Base-by-base conservation (phyloP, 768 basidiomycete species). In the Mycena epipterygia region DNA sequence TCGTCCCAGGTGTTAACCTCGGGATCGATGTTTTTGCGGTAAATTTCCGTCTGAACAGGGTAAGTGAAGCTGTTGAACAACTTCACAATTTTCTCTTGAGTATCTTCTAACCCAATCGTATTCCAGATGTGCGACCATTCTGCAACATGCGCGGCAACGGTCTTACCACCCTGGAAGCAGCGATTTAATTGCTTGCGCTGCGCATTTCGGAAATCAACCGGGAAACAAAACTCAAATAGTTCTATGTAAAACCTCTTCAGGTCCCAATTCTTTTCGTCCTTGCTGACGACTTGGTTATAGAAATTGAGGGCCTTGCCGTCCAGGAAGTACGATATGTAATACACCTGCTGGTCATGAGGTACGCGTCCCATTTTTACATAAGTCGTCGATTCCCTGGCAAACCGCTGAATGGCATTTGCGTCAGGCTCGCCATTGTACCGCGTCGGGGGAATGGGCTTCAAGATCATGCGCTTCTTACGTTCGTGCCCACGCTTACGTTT, bases 151-250 rank as follows among this genome's bases (percentile, higher is more conserved):
- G 75, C 75, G 0, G 71, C 57, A 0, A 82, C 75, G 0, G 52
- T 70, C 23, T 63, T 60, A 3, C 19, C 16, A 19, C 52, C 35
- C 29, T 72, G 71, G 37, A 35, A 49, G n/a, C 61, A 65, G 7
- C 41, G 48, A n/a, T 60, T 48, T 13, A 71, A 17, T 9, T n/a
- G 11, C n/a, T 44, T 52, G 2, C 69, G 3, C 29, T 64, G 63
- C 17, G 19, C 25, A 32, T 48, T 55, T 14, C 48, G 63, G 64
- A 52, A 83, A 42, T 81, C 73, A 0, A 76, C 55, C 0, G 82
- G 82, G 72, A 84, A 84, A 29, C 82, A 82, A 30, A 81, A 81
- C 32, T 83, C 75, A 59, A 81, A 84, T 9, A 84, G 25, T 42
- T 74, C 78, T 1, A 64, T 41, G 59, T 82, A 83, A 66, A 84